Percentiles rank a stretch among this genome's conserved stretches.
Evolutionary conservation across 2,329 filamentous ascomycete genomes (phyloP).

Genomic region (Fusarium lyarnte): DNA sequence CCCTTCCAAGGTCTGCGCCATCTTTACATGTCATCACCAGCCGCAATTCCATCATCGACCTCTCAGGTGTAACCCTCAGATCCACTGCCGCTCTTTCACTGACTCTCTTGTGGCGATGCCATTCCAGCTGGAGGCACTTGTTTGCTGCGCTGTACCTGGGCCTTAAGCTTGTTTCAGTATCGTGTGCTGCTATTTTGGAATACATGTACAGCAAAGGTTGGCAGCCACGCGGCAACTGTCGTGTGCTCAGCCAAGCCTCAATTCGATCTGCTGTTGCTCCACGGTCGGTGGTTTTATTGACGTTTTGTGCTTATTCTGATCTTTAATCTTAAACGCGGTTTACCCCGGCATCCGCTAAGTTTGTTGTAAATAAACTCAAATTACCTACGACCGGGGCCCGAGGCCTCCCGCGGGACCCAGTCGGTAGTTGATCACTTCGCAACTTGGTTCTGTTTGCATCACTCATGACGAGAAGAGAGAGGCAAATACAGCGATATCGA

Average conservation of each 20-base stretch:
- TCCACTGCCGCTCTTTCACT: slow-evolving; percentile 10
- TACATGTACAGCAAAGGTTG: neutral
- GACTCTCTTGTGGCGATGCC: slow-evolving; percentile 7
- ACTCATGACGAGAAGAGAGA: neutral
- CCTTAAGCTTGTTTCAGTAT: neutral
- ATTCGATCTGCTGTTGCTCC: neutral
- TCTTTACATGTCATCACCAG: slow-evolving; percentile 29
- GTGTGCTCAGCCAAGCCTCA: slow-evolving; percentile 3
- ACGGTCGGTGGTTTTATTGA: neutral
- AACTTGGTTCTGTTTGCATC: neutral
- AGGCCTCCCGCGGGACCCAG: neutral
- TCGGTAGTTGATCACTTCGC: neutral
- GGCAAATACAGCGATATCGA: neutral
- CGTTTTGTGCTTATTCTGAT: slow-evolving; percentile 1
- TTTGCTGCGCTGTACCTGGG: neutral
- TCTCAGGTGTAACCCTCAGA: neutral
- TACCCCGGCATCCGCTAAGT: neutral
- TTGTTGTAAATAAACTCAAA: neutral
- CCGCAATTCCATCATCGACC: neutral
- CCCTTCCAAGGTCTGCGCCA: slow-evolving; percentile 25
- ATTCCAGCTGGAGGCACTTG: slow-evolving; percentile 1
- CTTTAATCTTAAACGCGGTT: neutral
- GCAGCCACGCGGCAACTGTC: slow-evolving; percentile 1
- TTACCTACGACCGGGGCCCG: neutral
- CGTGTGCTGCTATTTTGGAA: slow-evolving; percentile 23